These are phyloP conservation scores for Calycina marina DNA, from an alignment of 2,329 filamentous ascomycete genomes.

Conservation along the genomic window DNA sequence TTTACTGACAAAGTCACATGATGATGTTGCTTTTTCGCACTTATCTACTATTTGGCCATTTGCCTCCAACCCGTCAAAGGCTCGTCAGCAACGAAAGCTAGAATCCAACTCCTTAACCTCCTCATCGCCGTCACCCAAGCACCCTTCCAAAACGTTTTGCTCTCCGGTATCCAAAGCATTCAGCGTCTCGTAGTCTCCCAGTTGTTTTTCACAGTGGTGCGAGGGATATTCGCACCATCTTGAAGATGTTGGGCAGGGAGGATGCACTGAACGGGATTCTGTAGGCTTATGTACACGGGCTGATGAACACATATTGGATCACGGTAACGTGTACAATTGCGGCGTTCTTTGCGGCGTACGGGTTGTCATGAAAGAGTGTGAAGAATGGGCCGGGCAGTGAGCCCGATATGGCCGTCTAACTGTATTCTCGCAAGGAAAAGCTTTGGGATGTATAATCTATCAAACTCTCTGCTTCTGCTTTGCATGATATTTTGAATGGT, in stretches of 20 bases:
- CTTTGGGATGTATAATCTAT: too few species aligned
- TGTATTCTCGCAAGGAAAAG: too few species aligned
- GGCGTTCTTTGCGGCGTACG: constrained; percentile 30
- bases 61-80: constrained; percentile 24
- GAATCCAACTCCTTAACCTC: constrained; percentile 29
- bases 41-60: constrained; percentile 21
- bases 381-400: constrained; percentile 25
- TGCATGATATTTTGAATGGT: too few species aligned
- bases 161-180: constrained; percentile 36
- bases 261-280: constrained; percentile 31
- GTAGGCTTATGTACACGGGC: constrained; percentile 38
- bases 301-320: constrained; percentile 37
- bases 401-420: background rate
- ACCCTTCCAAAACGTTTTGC: constrained; percentile 49
- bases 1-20: constrained; percentile 19
- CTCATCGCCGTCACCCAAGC: constrained; percentile 48
- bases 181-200: too few species aligned
- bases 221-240: constrained; percentile 31
- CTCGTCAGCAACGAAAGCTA: constrained; percentile 27
- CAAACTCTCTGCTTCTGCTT: too few species aligned
- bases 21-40: constrained; percentile 16
- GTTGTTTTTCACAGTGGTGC: constrained; percentile 38
- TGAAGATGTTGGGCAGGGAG: constrained; percentile 27
- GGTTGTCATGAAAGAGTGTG: constrained; percentile 38
- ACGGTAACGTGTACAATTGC: constrained; percentile 31